Conservation (phyloP, 1,139 yeast genomes). For the Suhomyces wounanorum region DNA sequence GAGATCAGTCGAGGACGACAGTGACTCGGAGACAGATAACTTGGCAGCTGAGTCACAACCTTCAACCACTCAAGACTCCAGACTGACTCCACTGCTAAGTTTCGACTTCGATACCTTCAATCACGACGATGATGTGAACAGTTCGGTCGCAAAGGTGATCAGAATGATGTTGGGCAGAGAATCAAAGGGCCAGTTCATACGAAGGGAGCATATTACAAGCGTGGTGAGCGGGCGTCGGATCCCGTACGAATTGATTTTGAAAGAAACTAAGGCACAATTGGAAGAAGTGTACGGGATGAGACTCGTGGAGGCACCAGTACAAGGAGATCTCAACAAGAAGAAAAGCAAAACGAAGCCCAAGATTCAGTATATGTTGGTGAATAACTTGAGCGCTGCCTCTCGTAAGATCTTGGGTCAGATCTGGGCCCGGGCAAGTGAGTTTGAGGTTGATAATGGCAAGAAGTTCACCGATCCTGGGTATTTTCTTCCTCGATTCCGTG, state of each 20-base stretch:
- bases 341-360: conserved; percentile 13
- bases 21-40: background rate
- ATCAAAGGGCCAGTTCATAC: conserved; percentile 26
- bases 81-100: background rate
- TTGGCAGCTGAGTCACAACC: background rate
- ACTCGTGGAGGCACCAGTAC: conserved; percentile 22
- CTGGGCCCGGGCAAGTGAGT: conserved; percentile 16
- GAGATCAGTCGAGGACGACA: background rate
- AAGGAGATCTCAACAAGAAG: conserved; percentile 11
- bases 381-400: conserved; percentile 24
- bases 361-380: conserved; percentile 23
- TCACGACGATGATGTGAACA: conserved; percentile 12
- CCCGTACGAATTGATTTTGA: conserved; percentile 22
- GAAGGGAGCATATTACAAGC: conserved; percentile 30
- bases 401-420: conserved; percentile 22
- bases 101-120: background rate
- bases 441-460: conserved; percentile 16
- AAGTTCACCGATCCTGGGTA: conserved; percentile 17
- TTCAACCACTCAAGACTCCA: background rate
- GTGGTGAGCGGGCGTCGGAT: conserved; percentile 18
- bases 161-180: conserved; percentile 30
- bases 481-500: conserved; percentile 21
- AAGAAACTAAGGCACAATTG: conserved; percentile 23
- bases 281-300: conserved; percentile 34
- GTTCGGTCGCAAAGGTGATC: conserved; percentile 22